Conservation (phyloP, 208 protist species). For the Acanthamoeba culbertsoni region DNA sequence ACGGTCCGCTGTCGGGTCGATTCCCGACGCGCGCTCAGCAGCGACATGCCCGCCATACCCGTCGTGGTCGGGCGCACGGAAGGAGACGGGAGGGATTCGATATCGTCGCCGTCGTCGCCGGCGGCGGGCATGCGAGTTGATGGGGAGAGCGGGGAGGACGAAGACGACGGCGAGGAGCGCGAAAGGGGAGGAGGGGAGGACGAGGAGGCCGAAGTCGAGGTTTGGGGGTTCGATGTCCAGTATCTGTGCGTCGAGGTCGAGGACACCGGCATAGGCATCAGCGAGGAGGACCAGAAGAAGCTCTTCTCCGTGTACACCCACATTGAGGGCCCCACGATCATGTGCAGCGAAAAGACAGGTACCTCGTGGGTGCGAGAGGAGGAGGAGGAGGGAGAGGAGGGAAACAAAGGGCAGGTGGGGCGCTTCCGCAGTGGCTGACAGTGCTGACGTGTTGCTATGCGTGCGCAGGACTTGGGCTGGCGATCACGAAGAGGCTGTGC, state of each 20-base stretch:
- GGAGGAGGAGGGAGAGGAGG: no score
- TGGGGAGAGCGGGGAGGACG: not conserved
- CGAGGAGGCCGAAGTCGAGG: not conserved
- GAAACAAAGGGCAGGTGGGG: not conserved
- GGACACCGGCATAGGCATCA: not conserved
- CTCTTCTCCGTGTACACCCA: constrained; percentile 25
- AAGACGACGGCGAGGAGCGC: not conserved
- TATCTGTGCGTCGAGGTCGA: not conserved
- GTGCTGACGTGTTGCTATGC: not conserved
- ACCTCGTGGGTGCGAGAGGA: no score
- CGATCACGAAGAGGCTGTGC: constrained; percentile 11
- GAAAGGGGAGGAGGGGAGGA: not conserved
- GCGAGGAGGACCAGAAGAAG: constrained; percentile 21
- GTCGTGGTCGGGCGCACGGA: not conserved
- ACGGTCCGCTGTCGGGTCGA: not conserved
- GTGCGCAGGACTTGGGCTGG: not conserved
- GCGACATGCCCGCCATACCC: not conserved
- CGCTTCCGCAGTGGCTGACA: not conserved
- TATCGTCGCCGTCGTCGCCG: not conserved
- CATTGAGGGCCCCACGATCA: not conserved
- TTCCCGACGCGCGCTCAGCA: not conserved
- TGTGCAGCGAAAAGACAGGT: constrained; percentile 26
- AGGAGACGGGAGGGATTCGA: not conserved
- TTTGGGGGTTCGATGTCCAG: no score
- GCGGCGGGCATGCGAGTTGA: not conserved